A percentile compares a stretch with the other conserved stretches of the same genome.
Evolutionary conservation across 129 eudicot genomes (phyloP).

Genomic region (Calendula officinalis): DNA sequence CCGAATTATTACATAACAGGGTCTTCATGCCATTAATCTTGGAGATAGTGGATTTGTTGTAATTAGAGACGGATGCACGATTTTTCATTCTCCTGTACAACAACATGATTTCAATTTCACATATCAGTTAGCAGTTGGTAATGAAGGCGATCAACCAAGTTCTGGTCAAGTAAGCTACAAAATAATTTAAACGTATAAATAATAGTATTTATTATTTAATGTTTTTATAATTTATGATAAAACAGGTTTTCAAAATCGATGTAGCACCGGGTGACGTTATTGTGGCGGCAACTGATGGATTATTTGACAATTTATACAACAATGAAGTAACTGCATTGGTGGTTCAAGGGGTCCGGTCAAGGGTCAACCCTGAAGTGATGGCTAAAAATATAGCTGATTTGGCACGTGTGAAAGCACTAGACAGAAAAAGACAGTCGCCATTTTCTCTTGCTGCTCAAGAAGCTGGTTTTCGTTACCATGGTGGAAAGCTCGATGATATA

Average conservation of each 20-base stretch:
- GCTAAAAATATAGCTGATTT: conserved; percentile 68
- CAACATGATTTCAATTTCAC: conserved; percentile 90
- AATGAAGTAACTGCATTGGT: conserved; percentile 64
- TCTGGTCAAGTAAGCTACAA: conserved; percentile 71
- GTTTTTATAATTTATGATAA: neutral
- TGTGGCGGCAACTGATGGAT: conserved; percentile 90
- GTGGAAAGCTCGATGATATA: conserved; percentile 92
- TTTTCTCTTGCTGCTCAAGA: conserved; percentile 84
- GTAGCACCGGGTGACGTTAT: conserved; percentile 79
- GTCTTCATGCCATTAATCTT: conserved; percentile 74
- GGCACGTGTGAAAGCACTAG: conserved; percentile 74
- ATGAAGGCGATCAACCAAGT: conserved; percentile 74
- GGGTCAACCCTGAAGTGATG: conserved; percentile 46
- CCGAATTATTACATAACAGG: neutral
- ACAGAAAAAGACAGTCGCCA: conserved; percentile 60
- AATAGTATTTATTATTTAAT: too few species aligned
- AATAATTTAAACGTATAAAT: neutral
- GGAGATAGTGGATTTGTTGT: conserved; percentile 94
- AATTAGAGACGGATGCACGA: conserved; percentile 65
- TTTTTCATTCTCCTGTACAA: conserved; percentile 82
- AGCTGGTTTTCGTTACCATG: conserved; percentile 72
- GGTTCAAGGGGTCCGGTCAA: conserved; percentile 54
- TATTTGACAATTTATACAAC: conserved; percentile 72
- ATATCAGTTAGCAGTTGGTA: conserved; percentile 63
- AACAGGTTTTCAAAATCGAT: conserved; percentile 66